Percentiles rank a stretch among this genome's conserved stretches.
Evolutionary conservation across 257 asterid genomes (phyloP).

Genomic region (Dorcoceras hygrometricum): DNA sequence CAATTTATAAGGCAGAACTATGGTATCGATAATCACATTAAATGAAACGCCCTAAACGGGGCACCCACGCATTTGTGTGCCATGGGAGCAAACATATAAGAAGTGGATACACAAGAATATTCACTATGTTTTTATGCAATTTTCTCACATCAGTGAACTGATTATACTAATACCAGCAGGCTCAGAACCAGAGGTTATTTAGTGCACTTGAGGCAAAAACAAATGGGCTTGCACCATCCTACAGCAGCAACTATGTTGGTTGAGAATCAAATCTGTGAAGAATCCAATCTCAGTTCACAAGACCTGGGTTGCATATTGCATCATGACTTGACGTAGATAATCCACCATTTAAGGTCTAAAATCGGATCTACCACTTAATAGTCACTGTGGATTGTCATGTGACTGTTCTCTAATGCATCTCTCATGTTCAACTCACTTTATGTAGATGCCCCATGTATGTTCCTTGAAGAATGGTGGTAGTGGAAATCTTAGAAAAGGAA

Average conservation of each 20-base stretch:
- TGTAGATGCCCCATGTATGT: not conserved
- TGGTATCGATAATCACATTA: not conserved
- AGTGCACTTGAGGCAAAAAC: not conserved
- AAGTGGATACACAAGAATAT: conserved; percentile 7
- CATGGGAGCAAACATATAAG: not conserved
- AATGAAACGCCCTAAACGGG: not conserved
- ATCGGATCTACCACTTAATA: not conserved
- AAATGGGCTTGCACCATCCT: not conserved
- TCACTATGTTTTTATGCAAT: not conserved
- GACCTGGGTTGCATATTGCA: too few species aligned
- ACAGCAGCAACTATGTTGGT: not conserved
- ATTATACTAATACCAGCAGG: not conserved
- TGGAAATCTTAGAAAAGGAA: too few species aligned
- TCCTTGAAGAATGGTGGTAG: not conserved
- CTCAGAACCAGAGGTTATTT: not conserved
- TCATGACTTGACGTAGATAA: too few species aligned
- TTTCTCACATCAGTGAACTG: not conserved
- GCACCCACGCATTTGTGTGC: not conserved
- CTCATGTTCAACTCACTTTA: conserved; percentile 3
- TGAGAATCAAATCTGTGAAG: not conserved
- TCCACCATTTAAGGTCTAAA: not conserved
- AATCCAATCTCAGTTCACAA: not conserved
- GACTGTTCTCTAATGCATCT: not conserved
- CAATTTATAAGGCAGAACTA: too few species aligned
- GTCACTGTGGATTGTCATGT: not conserved